Conservation (phyloP, 306 rosid genomes). For the Psophocarpus tetragonolobus region DNA sequence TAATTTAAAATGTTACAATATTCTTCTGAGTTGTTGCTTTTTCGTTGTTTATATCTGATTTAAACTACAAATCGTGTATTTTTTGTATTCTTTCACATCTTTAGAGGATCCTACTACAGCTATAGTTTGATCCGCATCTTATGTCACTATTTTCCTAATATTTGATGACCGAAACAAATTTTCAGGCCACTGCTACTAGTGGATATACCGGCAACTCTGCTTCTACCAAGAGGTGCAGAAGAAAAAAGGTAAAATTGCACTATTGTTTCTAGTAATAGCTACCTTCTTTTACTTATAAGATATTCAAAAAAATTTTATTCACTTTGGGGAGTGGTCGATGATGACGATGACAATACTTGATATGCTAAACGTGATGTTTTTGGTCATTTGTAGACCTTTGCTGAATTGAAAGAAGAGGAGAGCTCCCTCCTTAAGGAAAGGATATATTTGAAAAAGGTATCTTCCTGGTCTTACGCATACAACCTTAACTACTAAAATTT, state of each 20-base stretch:
- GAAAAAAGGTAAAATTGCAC: constrained; percentile 62
- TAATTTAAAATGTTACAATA: neutral
- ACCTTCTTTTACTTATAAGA: neutral
- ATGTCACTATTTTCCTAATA: neutral
- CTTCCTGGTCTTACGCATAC: neutral
- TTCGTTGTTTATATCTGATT: neutral
- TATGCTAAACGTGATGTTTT: constrained; percentile 3
- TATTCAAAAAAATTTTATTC: neutral
- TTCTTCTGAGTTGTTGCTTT: neutral
- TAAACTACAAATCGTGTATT: neutral
- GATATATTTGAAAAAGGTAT: constrained; percentile 57
- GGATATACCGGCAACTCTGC: constrained; percentile 59
- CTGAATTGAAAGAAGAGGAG: constrained; percentile 86
- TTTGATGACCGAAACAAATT: constrained; percentile 5
- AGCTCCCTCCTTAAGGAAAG: constrained; percentile 70
- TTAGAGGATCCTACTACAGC: neutral
- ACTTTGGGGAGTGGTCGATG: neutral
- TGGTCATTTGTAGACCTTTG: constrained; percentile 55
- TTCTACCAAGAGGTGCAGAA: constrained; percentile 54
- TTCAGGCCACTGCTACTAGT: constrained; percentile 72
- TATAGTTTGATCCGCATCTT: neutral
- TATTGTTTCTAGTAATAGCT: neutral
- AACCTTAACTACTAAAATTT: neutral
- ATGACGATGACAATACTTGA: neutral
- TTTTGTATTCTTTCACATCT: neutral